Evolutionary conservation across 805 yeast genomes (phyloP), one percentile per base, ranked within the genome.

Genomic region (Lipomyces chichibuensis): DNA sequence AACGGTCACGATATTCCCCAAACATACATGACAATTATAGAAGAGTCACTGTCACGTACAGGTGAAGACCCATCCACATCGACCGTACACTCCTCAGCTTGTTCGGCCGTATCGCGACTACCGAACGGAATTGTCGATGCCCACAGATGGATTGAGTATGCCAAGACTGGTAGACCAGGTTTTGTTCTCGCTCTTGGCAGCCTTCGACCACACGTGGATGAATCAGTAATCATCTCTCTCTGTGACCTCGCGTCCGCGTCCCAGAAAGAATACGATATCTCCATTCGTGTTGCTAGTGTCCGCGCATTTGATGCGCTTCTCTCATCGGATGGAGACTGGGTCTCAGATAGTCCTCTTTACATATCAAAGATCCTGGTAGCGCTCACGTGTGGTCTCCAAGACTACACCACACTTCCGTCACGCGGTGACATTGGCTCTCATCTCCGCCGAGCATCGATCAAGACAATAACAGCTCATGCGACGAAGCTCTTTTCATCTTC

Each of bases 371-470:
- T 25, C 29, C 8, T 29, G n/a, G 20, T 20, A 25, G 55, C 55
- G 6, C 33, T 25, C 3, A 13, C 55, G 17, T 25, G 4, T 1
- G 83, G 85, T 43, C 76, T 94, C 14, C 88, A 88, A 69, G 97
- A 93, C 73, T 92, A 92, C 75, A 85, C 96, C 0, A 79, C 84
- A 1, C 90, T 94, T 0, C 85, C 85, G 33, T 32, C 62, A 9
- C 89, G 91, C 74, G 98, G 98, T 9, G 98, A 93, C 78, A 93
- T 92, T n/a, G 98, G 98, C 1, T 85, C 91, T 58, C 84, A 86
- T 72, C 84, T 92, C 0, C 79, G 98, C 58, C 69, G 75, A 0
- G 82, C 88, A 0, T 80, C 88, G 1, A 75, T 89, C 1, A 49
- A 71, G 5, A 72, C 86, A 2, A 75, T 88, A 0, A 61, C 68